phyloP scores from a whole-genome alignment of 306 rosid species.

The Medicago lupulina region DNA sequence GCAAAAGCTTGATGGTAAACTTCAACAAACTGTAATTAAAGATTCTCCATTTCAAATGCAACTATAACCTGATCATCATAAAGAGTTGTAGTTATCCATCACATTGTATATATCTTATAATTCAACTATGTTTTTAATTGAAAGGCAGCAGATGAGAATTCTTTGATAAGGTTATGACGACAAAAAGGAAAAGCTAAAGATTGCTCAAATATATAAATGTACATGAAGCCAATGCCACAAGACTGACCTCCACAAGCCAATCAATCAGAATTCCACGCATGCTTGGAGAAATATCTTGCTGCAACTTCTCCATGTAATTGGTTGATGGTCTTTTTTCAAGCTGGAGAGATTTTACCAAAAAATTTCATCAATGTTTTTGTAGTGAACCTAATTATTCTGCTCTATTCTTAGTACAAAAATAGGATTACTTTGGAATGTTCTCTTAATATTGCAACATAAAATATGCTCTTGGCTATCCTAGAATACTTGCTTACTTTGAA shows the following conservation, averaged over 20 bases:
- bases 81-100: not conserved
- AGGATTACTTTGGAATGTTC: slow-evolving; percentile 7
- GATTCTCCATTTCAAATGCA: slow-evolving; percentile 9
- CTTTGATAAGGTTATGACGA: not conserved
- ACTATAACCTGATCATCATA: slow-evolving; percentile 15
- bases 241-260: slow-evolving; percentile 92
- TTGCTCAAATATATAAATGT: slow-evolving; percentile 12
- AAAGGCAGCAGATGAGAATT: not conserved
- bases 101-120: slow-evolving; percentile 15
- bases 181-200: slow-evolving; percentile 12
- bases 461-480: slow-evolving; percentile 19
- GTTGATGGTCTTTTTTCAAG: slow-evolving; percentile 63
- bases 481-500: slow-evolving; percentile 22
- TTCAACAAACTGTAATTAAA: not conserved
- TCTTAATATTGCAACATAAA: slow-evolving; percentile 6
- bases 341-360: slow-evolving; percentile 48
- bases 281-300: slow-evolving; percentile 69
- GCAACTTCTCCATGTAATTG: slow-evolving; percentile 73
- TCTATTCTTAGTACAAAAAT: slow-evolving; percentile 14
- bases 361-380: slow-evolving; percentile 28
- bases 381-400: slow-evolving; percentile 2
- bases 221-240: not conserved
- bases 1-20: slow-evolving; percentile 16
- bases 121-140: slow-evolving; percentile 17
- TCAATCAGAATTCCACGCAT: slow-evolving; percentile 84